Evolutionary conservation across 495 filamentous ascomycete genomes (phyloP).

Genomic region (Penicillium alfredii): DNA sequence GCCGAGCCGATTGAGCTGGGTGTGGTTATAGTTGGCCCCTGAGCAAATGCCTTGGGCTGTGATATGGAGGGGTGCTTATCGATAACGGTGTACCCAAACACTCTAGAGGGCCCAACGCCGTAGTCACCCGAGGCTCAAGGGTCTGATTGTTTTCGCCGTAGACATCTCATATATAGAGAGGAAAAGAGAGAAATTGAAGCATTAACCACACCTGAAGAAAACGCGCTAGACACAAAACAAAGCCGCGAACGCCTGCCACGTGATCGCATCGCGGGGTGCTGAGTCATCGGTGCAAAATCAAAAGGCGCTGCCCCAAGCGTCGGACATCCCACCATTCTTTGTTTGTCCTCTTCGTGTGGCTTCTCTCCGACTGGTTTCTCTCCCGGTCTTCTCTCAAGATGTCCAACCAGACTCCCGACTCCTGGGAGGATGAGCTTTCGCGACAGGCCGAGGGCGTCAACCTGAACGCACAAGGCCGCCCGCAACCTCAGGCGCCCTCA

Average conservation of each 20-base stretch:
- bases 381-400: slow-evolving; percentile 46
- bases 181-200: slow-evolving; percentile 6
- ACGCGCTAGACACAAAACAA: too few relatives aligned
- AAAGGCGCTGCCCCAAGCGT: too few relatives aligned
- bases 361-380: slow-evolving; percentile 26
- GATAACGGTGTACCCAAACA: too few relatives aligned
- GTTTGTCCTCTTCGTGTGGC: too few relatives aligned
- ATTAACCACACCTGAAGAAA: too few relatives aligned
- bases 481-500: slow-evolving; percentile 53
- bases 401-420: slow-evolving; percentile 73
- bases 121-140: neutral
- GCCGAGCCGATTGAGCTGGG: slow-evolving; percentile 4
- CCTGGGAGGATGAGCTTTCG: slow-evolving; percentile 93
- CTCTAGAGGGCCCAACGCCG: slow-evolving; percentile 3
- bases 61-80: slow-evolving; percentile 31
- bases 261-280: slow-evolving; percentile 28
- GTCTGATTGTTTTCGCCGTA: too few relatives aligned
- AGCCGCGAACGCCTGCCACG: slow-evolving; percentile 6
- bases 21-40: slow-evolving; percentile 13
- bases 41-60: slow-evolving; percentile 13
- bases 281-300: slow-evolving; percentile 36
- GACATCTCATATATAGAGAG: slow-evolving; percentile 1
- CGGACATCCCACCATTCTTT: neutral
- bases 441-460: slow-evolving; percentile 81
- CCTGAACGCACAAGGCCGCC: slow-evolving; percentile 70